Base-by-base conservation (phyloP, 495 filamentous ascomycete species). In the Aspergillus baeticus region DNA sequence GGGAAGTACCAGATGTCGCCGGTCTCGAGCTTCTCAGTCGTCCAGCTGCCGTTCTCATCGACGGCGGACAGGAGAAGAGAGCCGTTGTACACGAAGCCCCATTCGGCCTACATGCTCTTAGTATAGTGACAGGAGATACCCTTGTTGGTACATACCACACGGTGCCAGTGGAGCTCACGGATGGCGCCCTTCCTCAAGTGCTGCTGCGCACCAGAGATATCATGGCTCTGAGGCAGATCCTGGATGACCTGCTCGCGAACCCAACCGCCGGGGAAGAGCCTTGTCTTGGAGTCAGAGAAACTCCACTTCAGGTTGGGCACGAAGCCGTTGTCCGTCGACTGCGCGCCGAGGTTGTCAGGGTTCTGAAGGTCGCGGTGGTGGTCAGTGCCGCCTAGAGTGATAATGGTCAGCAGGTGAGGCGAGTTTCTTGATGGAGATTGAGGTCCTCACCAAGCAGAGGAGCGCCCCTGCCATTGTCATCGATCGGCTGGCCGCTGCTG, bases 1-100 rank as follows among this genome's bases (percentile, higher is more conserved):
- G 85, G 84, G 61, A 87, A 86, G 65, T 86, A 85, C 84, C 84
- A 88, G 42, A 86, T 79, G 54, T 87, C 85, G 8, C 85, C 85
- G 14, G 72, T 76, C 13, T 78, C 71, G 14, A 86, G 76, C 38
- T 70, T 77, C 37, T 81, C 77, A 18, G 81, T 77, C 42, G 81
- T 76, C 54, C 77, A 81, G 29, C 72, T 60, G 18, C 84, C 84
- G 45, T 82, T 67, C 63, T 87, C 79, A 61, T 87, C 79, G 21
- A 87, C 83, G 5, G 77, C 84, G 8, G 81, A 80, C 11, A 87
- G 66, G 3, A 79, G 63, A 5, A 87, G 74, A 20, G 73, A 77
- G 17, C 85, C 84, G 3, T 74, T 61, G 52, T 85, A 85, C 1
- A 87, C 71, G 53, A 81, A 81, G 10, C 83, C 85, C 84, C 84